Evolutionary conservation across 2,329 filamentous ascomycete genomes (phyloP).

Genomic region (Penicillium sp.): DNA sequence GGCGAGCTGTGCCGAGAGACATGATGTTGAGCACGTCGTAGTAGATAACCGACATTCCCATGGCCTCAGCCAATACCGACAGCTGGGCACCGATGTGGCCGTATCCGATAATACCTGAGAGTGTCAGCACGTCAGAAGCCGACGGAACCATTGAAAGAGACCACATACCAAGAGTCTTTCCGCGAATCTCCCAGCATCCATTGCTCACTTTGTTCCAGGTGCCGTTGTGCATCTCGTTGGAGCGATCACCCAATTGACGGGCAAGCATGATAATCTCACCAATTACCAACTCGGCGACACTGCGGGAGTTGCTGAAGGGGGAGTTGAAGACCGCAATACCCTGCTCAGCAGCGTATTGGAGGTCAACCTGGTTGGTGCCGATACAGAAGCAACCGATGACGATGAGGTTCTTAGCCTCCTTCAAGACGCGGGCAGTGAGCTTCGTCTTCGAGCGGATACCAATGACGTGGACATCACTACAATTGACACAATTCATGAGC

Average conservation of each 20-base stretch:
- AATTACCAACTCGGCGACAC: constrained; percentile 93
- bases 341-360: constrained; percentile 45
- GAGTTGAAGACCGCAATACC: constrained; percentile 98
- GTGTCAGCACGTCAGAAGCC: not conserved
- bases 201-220: constrained; percentile 97
- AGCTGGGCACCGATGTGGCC: constrained; percentile 96
- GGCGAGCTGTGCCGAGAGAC: constrained; percentile 82
- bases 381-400: constrained; percentile 99
- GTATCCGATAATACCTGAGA: constrained; percentile 83
- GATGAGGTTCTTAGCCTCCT: constrained; percentile 87
- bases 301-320: constrained; percentile 95
- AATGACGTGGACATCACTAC: constrained; percentile 89
- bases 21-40: constrained; percentile 94
- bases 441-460: constrained; percentile 98
- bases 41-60: constrained; percentile 98
- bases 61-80: constrained; percentile 89
- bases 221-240: constrained; percentile 87
- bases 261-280: constrained; percentile 88
- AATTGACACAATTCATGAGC: not conserved
- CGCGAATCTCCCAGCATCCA: constrained; percentile 96
- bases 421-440: constrained; percentile 77
- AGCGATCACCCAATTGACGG: constrained; percentile 87
- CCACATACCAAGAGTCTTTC: constrained; percentile 79
- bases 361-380: constrained; percentile 65
- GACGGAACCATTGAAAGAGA: not conserved